These are phyloP conservation scores for Balamuthia mandrillaris DNA, from an alignment of 208 protist genomes.

Conservation along the genomic window DNA sequence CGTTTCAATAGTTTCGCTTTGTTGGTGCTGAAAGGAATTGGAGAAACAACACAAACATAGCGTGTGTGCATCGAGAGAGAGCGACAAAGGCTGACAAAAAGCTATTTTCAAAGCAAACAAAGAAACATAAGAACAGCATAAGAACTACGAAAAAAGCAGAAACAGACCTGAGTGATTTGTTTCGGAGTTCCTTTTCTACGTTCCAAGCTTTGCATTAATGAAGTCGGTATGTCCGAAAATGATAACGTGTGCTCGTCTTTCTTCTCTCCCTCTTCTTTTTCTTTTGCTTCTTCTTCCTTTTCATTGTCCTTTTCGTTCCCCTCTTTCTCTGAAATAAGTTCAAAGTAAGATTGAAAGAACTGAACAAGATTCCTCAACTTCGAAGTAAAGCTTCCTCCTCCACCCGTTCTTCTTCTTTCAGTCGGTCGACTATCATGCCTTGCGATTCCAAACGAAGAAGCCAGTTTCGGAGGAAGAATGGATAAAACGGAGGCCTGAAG, in stretches of 20 bases:
- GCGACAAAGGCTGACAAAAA: not conserved
- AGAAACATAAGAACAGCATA: not conserved
- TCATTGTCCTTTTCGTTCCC: not conserved
- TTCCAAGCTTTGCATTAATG: not conserved
- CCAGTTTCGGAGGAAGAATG: no score
- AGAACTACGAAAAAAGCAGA: not conserved
- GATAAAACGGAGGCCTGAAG: no score
- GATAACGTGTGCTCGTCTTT: not conserved
- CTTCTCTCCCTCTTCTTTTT: not conserved
- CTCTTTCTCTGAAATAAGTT: no score
- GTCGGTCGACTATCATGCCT: no score
- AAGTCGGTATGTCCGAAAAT: not conserved
- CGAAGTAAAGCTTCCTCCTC: no score
- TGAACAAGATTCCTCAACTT: no score
- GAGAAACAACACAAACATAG: not conserved
- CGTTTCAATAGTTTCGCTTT: no score
- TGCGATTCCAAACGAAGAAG: no score
- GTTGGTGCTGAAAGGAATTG: not conserved
- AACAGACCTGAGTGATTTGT: conserved; percentile 21
- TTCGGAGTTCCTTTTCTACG: not conserved
- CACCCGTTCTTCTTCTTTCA: no score
- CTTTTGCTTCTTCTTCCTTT: not conserved
- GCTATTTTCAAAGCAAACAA: not conserved
- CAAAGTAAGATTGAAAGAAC: no score
- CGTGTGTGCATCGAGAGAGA: not conserved